Percentiles rank a stretch among this genome's conserved stretches.
These are phyloP conservation scores for Barnettozyma vustinii DNA, from an alignment of 805 yeast genomes.

Conservation along the genomic window DNA sequence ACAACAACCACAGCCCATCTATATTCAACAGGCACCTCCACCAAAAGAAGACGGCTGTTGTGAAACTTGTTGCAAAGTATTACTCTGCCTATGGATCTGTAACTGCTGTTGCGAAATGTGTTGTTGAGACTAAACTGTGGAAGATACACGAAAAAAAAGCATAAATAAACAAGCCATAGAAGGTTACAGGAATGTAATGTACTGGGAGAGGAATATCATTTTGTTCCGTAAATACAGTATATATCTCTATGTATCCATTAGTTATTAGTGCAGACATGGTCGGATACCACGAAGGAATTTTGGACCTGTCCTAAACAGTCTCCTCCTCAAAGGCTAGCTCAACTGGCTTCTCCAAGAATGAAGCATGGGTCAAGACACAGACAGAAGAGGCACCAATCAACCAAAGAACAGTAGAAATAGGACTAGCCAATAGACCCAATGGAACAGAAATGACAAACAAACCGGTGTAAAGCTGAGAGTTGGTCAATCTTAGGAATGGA, in stretches of 20 bases:
- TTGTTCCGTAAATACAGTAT: no score
- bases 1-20: slow-evolving; percentile 22
- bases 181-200: background rate
- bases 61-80: slow-evolving; percentile 24
- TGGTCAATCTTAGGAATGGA: slow-evolving; percentile 60
- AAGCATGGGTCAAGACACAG: slow-evolving; percentile 78
- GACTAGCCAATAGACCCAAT: slow-evolving; percentile 81
- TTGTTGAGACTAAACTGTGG: background rate
- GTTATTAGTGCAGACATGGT: background rate
- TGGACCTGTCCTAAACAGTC: background rate
- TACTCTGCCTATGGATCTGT: slow-evolving; percentile 29
- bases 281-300: background rate
- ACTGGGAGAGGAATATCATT: no score
- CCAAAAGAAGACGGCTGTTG: slow-evolving; percentile 23
- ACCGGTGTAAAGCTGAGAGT: slow-evolving; percentile 80
- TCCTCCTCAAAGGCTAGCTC: slow-evolving; percentile 92
- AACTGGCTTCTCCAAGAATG: slow-evolving; percentile 89
- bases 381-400: slow-evolving; percentile 80
- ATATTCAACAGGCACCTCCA: slow-evolving; percentile 27
- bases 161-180: background rate
- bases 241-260: background rate
- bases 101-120: slow-evolving; percentile 23
- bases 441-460: slow-evolving; percentile 73
- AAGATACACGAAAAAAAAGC: background rate
- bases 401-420: slow-evolving; percentile 88